These are phyloP conservation scores for Colletotrichum neosansevieriae DNA, from an alignment of 2,329 filamentous ascomycete genomes.

Conservation along the genomic window DNA sequence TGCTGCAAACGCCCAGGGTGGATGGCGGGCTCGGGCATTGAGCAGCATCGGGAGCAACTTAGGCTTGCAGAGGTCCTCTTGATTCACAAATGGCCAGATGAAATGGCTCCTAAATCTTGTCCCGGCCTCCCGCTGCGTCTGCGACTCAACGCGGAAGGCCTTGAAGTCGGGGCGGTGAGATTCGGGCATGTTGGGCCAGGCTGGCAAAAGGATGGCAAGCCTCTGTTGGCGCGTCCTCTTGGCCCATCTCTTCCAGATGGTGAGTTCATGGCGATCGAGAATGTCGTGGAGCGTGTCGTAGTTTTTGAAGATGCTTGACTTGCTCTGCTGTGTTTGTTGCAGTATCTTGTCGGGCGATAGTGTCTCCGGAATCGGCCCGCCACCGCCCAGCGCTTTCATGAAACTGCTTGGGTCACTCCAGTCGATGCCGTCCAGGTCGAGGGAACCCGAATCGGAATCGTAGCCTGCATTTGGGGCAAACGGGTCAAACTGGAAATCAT, in stretches of 20 bases:
- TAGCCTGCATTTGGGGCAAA: too few relatives aligned
- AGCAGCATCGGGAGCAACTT: slow-evolving; percentile 63
- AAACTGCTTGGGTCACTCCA: too few relatives aligned
- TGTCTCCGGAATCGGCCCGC: too few relatives aligned
- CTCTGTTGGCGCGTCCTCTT: neutral
- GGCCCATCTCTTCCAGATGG: neutral
- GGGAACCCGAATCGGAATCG: too few relatives aligned
- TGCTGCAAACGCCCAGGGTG: slow-evolving; percentile 59
- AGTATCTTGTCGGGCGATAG: too few relatives aligned
- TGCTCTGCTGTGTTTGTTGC: too few relatives aligned
- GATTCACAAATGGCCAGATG: slow-evolving; percentile 68
- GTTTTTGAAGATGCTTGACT: too few relatives aligned
- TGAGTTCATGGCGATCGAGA: neutral
- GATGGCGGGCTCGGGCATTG: slow-evolving; percentile 61
- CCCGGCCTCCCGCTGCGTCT: neutral
- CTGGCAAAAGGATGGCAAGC: neutral
- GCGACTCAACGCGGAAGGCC: neutral
- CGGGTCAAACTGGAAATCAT: too few relatives aligned
- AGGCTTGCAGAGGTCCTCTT: slow-evolving; percentile 62
- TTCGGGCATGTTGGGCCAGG: neutral
- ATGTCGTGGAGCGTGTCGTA: neutral
- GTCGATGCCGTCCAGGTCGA: too few relatives aligned
- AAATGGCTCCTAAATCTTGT: slow-evolving; percentile 48
- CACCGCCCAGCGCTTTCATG: too few relatives aligned
- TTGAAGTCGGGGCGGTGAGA: neutral